These are phyloP conservation scores for Colletotrichum musicola DNA, from an alignment of 2,329 filamentous ascomycete genomes.

Conservation along the genomic window DNA sequence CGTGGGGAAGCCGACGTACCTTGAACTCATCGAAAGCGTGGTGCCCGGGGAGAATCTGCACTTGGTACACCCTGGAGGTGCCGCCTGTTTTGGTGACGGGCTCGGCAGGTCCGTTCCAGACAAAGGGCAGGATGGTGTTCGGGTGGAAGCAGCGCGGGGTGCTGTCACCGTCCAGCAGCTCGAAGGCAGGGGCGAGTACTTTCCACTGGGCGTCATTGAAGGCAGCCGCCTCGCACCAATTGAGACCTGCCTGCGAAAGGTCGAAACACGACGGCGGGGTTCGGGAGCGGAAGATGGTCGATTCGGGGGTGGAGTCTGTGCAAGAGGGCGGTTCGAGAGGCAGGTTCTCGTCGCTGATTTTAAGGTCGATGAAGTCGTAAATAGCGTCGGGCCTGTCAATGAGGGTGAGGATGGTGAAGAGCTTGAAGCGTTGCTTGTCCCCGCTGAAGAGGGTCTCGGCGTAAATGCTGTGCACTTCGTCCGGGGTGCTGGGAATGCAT, in stretches of 20 bases:
- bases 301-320: neutral
- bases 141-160: neutral
- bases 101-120: neutral
- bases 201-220: constrained; percentile 16
- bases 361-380: neutral
- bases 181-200: neutral
- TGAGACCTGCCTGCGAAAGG: neutral
- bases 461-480: neutral
- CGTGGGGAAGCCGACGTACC: neutral
- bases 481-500: neutral
- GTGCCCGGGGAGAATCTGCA: neutral
- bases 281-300: neutral
- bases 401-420: neutral
- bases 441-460: neutral
- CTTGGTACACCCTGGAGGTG: constrained; percentile 1
- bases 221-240: neutral
- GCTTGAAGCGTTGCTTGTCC: neutral
- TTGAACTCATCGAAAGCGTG: neutral
- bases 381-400: neutral
- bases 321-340: neutral
- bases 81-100: neutral
- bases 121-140: neutral
- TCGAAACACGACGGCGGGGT: neutral
- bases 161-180: neutral
- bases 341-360: neutral